These are phyloP conservation scores for Cystobasidium pallidum DNA, from an alignment of 1,284 basidiomycete species.

Conservation along the genomic window DNA sequence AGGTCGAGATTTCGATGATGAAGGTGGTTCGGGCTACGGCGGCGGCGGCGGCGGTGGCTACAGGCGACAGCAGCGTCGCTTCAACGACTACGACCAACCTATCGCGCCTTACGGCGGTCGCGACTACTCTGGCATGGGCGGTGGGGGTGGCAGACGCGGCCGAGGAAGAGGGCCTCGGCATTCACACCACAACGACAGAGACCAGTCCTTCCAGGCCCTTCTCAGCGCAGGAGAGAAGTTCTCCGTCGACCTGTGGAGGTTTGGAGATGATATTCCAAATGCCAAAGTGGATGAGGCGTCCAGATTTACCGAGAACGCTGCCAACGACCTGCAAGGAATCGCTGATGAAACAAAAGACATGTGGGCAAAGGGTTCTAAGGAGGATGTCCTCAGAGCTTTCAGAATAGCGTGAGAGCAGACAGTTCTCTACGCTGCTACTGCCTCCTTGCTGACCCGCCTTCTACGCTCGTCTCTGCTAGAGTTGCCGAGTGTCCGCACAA, in stretches of 20 bases:
- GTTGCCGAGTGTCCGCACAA: constrained; percentile 90
- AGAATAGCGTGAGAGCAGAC: constrained; percentile 51
- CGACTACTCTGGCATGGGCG: constrained; percentile 41
- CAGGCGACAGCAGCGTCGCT: constrained; percentile 33
- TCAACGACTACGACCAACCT: constrained; percentile 46
- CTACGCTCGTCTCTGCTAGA: constrained; percentile 57
- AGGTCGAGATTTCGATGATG: constrained; percentile 42
- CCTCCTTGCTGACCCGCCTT: background rate
- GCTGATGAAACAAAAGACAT: constrained; percentile 33
- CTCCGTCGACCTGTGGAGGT: constrained; percentile 9
- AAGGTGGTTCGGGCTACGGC: constrained; percentile 18
- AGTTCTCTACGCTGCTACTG: background rate
- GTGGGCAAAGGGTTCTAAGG: constrained; percentile 29
- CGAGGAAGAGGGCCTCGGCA: constrained; percentile 12
- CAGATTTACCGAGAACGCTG: constrained; percentile 3
- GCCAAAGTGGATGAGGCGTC: constrained; percentile 28
- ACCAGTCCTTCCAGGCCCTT: constrained; percentile 37
- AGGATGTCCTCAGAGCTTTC: constrained; percentile 50
- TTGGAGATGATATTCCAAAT: background rate
- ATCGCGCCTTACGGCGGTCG: constrained; percentile 39
- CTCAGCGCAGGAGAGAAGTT: constrained; percentile 22
- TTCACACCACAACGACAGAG: constrained; percentile 37
- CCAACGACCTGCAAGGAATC: constrained; percentile 26
- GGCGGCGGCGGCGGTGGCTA: constrained; percentile 32
- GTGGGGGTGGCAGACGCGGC: constrained; percentile 4